These are phyloP conservation scores for Hordeum marinum DNA, from an alignment of 176 grass and related monocot species.

Conservation along the genomic window DNA sequence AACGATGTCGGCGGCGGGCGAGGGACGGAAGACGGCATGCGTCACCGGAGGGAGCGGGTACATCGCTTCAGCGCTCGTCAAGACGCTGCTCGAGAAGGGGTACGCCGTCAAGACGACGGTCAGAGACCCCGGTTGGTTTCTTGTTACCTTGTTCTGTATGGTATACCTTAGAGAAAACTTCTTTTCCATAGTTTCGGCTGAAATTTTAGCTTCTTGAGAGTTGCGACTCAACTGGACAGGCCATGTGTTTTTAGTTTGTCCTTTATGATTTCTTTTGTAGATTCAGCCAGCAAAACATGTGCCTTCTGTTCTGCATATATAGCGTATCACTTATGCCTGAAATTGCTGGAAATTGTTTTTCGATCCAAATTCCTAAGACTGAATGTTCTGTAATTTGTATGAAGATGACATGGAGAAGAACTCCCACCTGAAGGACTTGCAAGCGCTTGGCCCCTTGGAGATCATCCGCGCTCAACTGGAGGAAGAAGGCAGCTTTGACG, in stretches of 20 bases:
- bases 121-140: slow-evolving; percentile 41
- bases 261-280: no score
- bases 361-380: background rate
- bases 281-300: no score
- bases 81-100: slow-evolving; percentile 55
- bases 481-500: slow-evolving; percentile 25
- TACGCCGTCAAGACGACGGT: slow-evolving; percentile 63
- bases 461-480: background rate
- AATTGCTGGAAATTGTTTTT: no score
- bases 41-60: slow-evolving; percentile 69
- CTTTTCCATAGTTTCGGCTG: no score
- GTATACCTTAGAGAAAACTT: no score
- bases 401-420: background rate
- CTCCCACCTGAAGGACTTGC: background rate
- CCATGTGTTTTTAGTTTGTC: no score
- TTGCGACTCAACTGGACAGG: no score
- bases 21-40: slow-evolving; percentile 34
- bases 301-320: no score
- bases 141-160: background rate
- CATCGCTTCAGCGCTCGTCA: slow-evolving; percentile 49
- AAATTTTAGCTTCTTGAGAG: no score
- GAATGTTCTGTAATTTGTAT: background rate
- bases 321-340: no score
- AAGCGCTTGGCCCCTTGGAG: background rate
- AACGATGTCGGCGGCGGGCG: background rate